Percentiles rank a stretch among this genome's conserved stretches.
Conservation (phyloP, 805 yeast species). For the Starmerella davenportii region DNA sequence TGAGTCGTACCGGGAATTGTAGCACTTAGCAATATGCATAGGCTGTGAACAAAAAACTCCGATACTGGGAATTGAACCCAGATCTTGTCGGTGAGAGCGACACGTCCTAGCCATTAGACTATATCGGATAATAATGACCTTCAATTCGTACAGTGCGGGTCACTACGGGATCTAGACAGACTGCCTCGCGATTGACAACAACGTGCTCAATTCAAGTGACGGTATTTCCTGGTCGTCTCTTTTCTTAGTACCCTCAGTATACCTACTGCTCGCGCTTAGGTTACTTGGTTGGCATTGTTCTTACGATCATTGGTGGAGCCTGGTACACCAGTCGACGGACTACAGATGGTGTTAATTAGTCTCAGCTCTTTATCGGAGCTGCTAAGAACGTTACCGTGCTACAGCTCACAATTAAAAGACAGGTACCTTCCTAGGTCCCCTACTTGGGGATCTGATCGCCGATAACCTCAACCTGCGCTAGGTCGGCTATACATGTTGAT, state of each 20-base stretch:
- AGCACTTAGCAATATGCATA: too few species aligned
- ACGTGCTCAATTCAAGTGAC: slow-evolving; percentile 61
- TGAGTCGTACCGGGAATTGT: too few species aligned
- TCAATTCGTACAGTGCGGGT: slow-evolving; percentile 57
- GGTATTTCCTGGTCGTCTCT: slow-evolving; percentile 57
- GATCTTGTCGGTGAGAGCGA: too few species aligned
- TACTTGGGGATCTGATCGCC: slow-evolving; percentile 58
- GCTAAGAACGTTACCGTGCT: slow-evolving; percentile 62
- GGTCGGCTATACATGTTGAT: slow-evolving; percentile 57
- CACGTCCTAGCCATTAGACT: too few species aligned
- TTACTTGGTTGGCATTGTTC: slow-evolving; percentile 39
- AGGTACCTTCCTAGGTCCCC: slow-evolving; percentile 65
- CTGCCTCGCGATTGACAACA: slow-evolving; percentile 42
- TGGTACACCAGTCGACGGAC: slow-evolving; percentile 48
- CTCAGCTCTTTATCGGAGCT: slow-evolving; percentile 64
- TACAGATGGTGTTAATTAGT: slow-evolving; percentile 52
- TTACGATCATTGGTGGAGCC: slow-evolving; percentile 46
- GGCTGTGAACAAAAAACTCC: too few species aligned
- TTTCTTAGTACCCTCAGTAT: slow-evolving; percentile 21
- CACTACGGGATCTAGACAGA: slow-evolving; percentile 46
- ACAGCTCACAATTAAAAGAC: slow-evolving; percentile 44
- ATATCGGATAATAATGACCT: too few species aligned
- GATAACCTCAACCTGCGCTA: slow-evolving; percentile 48
- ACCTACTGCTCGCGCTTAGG: slow-evolving; percentile 41
- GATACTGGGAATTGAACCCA: too few species aligned